Base-by-base conservation (phyloP, 768 basidiomycete species). In the Naganishia onofrii region DNA sequence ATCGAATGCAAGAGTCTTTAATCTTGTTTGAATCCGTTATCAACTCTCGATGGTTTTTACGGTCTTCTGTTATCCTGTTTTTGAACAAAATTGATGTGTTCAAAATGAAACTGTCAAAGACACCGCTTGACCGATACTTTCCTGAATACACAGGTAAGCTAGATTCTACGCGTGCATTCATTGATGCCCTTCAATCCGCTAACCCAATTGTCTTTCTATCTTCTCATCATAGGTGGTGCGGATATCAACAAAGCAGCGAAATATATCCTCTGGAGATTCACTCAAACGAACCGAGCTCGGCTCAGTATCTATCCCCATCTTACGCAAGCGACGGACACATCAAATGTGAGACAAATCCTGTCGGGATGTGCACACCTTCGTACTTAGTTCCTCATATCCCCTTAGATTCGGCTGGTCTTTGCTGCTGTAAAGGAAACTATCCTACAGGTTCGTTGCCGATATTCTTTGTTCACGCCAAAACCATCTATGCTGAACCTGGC, bases 171-270 rank as follows among this genome's bases (percentile, higher is more conserved):
- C 69, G 9, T 15, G 19, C 42, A 21, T 26, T 13, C 38, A 31
- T 46, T 10, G 13, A 23, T 10, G 2, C 17, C 42, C 31, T 28
- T 13, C 32, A 44, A 19, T 28, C 7, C 26, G n/a, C 38, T 65
- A 23, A 52, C n/a, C 38, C 7, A 48, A 28, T 26, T 29, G 28
- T 3, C 13, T 17, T 21, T 9, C 17, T 55, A 1, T 13, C 7
- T 29, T 21, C 13, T 17, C 1, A 15, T 0, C 48, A n/a, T 72
- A 0, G 91, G 91, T 36, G 92, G 92, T 4, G 81, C 88, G 3
- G 91, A 94, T 76, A 90, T 94, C 80, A 93, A 92, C 83, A 94
- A 94, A 80, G 92, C 92, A 1, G 92, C 93, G 0, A 93, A 93
- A 75, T 95, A 92, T 73, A 93, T 97, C 66, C 83, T 97, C 44